Percentiles rank a stretch among this genome's conserved stretches.
phyloP scores from a whole-genome alignment of 1,284 basidiomycete species.

The Ganoderma sinense region DNA sequence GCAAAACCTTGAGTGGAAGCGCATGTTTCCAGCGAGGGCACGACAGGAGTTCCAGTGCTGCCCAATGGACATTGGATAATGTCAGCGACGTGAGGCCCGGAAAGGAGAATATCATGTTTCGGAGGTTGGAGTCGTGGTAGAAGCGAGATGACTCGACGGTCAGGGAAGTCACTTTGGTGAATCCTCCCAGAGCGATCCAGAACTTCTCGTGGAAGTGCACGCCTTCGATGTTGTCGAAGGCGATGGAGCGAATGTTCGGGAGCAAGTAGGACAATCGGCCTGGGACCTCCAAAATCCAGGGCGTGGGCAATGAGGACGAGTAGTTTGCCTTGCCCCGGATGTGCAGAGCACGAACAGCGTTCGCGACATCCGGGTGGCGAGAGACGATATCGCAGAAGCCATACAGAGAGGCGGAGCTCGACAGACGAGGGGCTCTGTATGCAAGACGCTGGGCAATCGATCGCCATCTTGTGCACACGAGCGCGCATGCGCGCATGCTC shows the following conservation, averaged over 20 bases:
- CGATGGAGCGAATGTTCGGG: conserved; percentile 12
- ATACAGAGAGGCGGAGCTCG: not conserved
- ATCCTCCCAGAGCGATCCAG: not conserved
- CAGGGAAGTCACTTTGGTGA: conserved; percentile 3
- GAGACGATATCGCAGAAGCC: not conserved
- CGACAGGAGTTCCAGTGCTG: not conserved
- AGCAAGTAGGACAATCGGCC: not conserved
- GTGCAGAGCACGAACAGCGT: conserved; percentile 11
- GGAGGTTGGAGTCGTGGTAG: not conserved
- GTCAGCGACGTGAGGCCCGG: conserved; percentile 10
- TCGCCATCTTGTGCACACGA: conserved; percentile 4
- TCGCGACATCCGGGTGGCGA: not conserved
- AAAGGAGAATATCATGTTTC: conserved; percentile 5
- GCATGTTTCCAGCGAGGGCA: not conserved
- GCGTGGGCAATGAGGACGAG: not conserved
- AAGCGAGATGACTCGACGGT: conserved; percentile 1
- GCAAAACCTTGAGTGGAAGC: conserved; percentile 10
- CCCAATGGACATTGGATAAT: conserved; percentile 10
- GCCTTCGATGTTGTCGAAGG: conserved; percentile 11
- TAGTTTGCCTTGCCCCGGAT: conserved; percentile 15
- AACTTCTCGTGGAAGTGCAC: not conserved
- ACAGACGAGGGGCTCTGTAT: conserved; percentile 8
- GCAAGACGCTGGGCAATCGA: not conserved
- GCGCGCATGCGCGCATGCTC: not conserved
- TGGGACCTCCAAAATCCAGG: conserved; percentile 11